Base-by-base conservation (phyloP, 2,329 filamentous ascomycete species). In the Periconia sp. region DNA sequence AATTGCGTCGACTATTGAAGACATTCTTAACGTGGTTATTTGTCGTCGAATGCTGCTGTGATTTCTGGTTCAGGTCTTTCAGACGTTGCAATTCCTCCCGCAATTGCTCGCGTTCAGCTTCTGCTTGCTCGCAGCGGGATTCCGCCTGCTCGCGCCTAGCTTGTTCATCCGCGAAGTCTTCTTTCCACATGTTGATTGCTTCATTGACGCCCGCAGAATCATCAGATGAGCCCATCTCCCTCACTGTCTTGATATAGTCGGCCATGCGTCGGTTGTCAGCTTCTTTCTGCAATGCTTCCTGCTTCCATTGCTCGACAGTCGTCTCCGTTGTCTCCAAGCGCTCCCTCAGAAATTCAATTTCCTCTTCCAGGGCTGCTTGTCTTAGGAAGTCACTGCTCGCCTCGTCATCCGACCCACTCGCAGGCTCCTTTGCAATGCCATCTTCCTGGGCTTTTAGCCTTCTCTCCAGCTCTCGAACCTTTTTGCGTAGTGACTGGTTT, bases 151-250 rank as follows among this genome's bases (percentile, higher is more conserved):
- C 92, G 44, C 92, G 84, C 21, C 91, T 84, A 3, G 87, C 87
- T 2, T 89, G 94, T 70, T 99, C 94, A 53, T 94, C 89, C 63
- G 96, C 90, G 18, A 96, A 81, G 48, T 97, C 82, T 58, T 96
- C 92, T 68, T 95, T 96, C 87, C 90, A 96, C 69, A 96, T 92
- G 50, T 95, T 90, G 30, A 72, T 63, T 13, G 70, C 70, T 48
- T 73, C 70, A 36, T 73, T 66, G 28, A 70, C 54, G 15, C 68
- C 63, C 4, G 65, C 66, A 40, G 63, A 62, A 17, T 70, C 64
- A 24, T 70, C 70, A 5, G 65, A 63, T n/a, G 60, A 51, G 24
- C 54, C 62, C 45, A 65, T 65, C 25, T 68, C 82, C 21, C 79
- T 78, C 66, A 87, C 75, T 2, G 80, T 78, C 55, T 83, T 84